Evolutionary conservation across 2,329 filamentous ascomycete species (phyloP).

Genomic region (Trichoderma koningiopsis): DNA sequence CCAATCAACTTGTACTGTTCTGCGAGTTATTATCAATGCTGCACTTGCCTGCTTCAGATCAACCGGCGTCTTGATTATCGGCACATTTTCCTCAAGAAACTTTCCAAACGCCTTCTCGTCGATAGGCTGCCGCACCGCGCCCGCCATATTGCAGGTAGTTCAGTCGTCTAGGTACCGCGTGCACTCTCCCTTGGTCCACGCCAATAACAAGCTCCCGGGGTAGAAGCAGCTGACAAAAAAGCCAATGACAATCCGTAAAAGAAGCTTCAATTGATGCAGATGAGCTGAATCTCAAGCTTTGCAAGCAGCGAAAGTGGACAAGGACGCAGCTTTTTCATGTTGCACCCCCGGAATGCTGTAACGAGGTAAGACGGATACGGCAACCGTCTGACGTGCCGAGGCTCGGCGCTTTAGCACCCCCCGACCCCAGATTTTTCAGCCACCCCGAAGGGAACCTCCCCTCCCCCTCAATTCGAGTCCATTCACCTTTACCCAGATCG

Average conservation of each 20-base stretch:
- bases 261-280: not conserved
- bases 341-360: not conserved
- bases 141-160: conserved; percentile 64
- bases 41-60: conserved; percentile 78
- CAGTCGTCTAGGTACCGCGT: not conserved
- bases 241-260: not conserved
- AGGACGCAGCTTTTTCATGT: not conserved
- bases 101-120: conserved; percentile 76
- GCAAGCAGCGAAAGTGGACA: not conserved
- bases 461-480: not conserved
- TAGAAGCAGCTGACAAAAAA: not conserved
- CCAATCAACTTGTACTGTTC: not conserved
- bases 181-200: not conserved
- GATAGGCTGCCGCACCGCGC: conserved; percentile 85
- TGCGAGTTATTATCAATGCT: not conserved
- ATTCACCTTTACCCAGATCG: not conserved
- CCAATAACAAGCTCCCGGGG: not conserved
- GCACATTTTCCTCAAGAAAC: conserved; percentile 78
- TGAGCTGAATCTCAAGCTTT: not conserved
- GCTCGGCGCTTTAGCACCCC: conserved; percentile 13
- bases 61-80: conserved; percentile 78
- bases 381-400: conserved; percentile 20
- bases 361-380: not conserved
- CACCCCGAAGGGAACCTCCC: not conserved
- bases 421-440: conserved; percentile 18